Percentiles rank a stretch among this genome's conserved stretches.
phyloP scores from a whole-genome alignment of 345 rosid genomes.

The Rhodomyrtus tomentosa region DNA sequence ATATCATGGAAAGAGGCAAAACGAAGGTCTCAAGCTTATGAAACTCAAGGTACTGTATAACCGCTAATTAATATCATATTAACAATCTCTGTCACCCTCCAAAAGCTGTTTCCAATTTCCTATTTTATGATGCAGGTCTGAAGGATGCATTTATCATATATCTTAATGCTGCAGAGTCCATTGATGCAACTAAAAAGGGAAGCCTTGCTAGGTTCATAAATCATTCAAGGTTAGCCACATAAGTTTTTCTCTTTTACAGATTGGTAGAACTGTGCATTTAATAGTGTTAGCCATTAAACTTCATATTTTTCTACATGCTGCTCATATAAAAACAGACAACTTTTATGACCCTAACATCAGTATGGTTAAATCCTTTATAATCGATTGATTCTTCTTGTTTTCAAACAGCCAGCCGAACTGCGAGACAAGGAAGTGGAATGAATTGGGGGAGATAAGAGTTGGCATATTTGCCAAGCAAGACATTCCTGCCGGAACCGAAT shows the following conservation, averaged over 20 bases:
- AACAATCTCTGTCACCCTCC: not conserved
- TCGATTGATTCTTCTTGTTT: not conserved
- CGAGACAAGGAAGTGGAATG: slow-evolving; percentile 97
- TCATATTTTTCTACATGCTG: not conserved
- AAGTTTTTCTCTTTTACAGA: not conserved
- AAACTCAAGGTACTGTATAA: slow-evolving; percentile 42
- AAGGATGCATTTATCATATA: slow-evolving; percentile 92
- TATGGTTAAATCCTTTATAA: not conserved
- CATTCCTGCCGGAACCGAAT: slow-evolving; percentile 53
- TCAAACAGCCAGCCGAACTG: slow-evolving; percentile 77
- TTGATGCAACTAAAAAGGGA: slow-evolving; percentile 90
- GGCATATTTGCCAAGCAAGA: slow-evolving; percentile 90
- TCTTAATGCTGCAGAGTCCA: slow-evolving; percentile 69
- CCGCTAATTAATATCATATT: not conserved
- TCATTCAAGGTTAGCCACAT: slow-evolving; percentile 79
- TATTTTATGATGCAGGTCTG: slow-evolving; percentile 43
- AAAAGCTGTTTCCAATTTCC: not conserved
- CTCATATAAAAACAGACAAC: not conserved
- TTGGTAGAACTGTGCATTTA: not conserved
- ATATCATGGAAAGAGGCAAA: slow-evolving; percentile 91
- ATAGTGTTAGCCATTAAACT: not conserved
- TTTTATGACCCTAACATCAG: not conserved
- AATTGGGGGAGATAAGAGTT: slow-evolving; percentile 84
- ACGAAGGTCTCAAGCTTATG: slow-evolving; percentile 75
- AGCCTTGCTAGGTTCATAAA: slow-evolving; percentile 93